A percentile compares a stretch with the other conserved stretches of the same genome.
Evolutionary conservation across 2,329 filamentous ascomycete species (phyloP).

Genomic region (Tolypocladium inflatum): DNA sequence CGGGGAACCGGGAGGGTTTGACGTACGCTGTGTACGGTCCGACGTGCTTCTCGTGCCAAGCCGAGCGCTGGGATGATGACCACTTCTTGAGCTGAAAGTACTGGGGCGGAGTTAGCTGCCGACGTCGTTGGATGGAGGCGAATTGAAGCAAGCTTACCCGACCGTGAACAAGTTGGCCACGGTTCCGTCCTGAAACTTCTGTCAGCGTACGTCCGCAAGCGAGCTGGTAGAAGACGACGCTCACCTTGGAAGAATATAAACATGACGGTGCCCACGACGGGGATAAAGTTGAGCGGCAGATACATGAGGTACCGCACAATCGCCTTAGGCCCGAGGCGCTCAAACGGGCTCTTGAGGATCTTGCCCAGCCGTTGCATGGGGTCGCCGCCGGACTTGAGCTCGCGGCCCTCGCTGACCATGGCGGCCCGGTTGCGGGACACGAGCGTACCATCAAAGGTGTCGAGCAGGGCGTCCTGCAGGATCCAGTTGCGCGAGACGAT

Average conservation of each 20-base stretch:
- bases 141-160: conserved; percentile 32
- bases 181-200: conserved; percentile 28
- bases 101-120: conserved; percentile 24
- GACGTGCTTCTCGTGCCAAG: conserved; percentile 60
- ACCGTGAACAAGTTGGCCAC: conserved; percentile 40
- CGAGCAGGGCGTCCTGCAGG: conserved; percentile 71
- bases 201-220: neutral
- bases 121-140: neutral
- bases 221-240: neutral
- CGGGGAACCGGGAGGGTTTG: neutral
- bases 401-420: conserved; percentile 65
- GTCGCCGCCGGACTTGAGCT: conserved; percentile 55
- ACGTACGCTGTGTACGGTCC: conserved; percentile 75
- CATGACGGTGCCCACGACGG: conserved; percentile 71
- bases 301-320: conserved; percentile 76
- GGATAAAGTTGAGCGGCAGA: conserved; percentile 86
- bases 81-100: conserved; percentile 92
- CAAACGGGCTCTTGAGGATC: conserved; percentile 47
- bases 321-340: conserved; percentile 47
- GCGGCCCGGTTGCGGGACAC: conserved; percentile 39
- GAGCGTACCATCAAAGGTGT: conserved; percentile 76
- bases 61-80: conserved; percentile 52
- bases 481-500: conserved; percentile 59
- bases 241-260: conserved; percentile 70
- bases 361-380: conserved; percentile 48